Conservation (phyloP, 148 eudicot genomes). For the Rhododendron ovatum region DNA sequence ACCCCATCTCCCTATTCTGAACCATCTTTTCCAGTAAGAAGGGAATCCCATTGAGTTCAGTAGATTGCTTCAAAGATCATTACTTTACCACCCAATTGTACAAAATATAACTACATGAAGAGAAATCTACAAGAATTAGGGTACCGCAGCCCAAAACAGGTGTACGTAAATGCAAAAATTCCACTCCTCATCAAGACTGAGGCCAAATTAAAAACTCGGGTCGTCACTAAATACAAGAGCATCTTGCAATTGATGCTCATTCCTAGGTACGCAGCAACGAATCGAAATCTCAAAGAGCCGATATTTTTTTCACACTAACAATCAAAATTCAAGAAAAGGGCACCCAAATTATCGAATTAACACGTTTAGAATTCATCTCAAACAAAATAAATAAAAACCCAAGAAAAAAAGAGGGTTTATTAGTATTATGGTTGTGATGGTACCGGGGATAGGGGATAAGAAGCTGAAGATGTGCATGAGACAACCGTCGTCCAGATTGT, state of each 20-base stretch:
- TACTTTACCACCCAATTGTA: neutral
- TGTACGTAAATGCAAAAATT: neutral
- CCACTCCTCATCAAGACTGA: neutral
- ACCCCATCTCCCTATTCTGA: neutral
- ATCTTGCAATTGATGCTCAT: neutral
- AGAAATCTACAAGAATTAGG: neutral
- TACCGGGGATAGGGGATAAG: slow-evolving; percentile 93
- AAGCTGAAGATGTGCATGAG: slow-evolving; percentile 96
- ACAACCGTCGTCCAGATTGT: slow-evolving; percentile 85
- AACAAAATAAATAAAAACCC: neutral
- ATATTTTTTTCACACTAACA: neutral
- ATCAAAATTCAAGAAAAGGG: slow-evolving; percentile 1
- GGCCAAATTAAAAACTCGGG: neutral
- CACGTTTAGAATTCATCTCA: neutral
- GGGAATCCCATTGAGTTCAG: neutral
- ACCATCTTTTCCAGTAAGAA: neutral
- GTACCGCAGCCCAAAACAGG: neutral
- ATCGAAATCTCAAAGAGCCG: neutral
- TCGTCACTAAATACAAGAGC: neutral
- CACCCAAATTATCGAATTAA: neutral
- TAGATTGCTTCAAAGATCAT: neutral
- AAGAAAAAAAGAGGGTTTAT: neutral
- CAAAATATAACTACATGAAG: neutral
- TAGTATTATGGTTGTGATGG: neutral
- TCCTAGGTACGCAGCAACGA: neutral